A percentile compares a stretch with the other conserved stretches of the same genome.
Conservation (phyloP, 345 rosid genomes). For the Moricandia moricandioides region DNA sequence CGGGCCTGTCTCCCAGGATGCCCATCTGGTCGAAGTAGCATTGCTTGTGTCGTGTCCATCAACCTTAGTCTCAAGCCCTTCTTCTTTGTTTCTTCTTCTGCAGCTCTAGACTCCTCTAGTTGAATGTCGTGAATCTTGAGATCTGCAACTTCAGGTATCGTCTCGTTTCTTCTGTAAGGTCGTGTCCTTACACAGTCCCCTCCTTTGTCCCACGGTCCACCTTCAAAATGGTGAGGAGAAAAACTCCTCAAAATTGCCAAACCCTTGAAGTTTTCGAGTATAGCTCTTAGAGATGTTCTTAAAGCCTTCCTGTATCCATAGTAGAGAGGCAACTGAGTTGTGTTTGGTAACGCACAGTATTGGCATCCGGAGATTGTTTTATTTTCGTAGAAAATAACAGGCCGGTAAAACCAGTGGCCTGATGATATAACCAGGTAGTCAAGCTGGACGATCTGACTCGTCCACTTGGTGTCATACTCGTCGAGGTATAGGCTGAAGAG, state of each 20-base stretch:
- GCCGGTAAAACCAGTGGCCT: slow-evolving; percentile 79
- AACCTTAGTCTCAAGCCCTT: slow-evolving; percentile 52
- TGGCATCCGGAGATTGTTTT: slow-evolving; percentile 57
- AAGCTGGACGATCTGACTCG: slow-evolving; percentile 48
- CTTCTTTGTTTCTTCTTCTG: slow-evolving; percentile 50
- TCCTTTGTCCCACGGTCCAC: slow-evolving; percentile 69
- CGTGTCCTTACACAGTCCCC: slow-evolving; percentile 59
- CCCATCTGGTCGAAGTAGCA: slow-evolving; percentile 69
- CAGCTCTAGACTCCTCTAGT: slow-evolving; percentile 60
- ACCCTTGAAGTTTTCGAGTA: slow-evolving; percentile 56
- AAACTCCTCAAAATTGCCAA: slow-evolving; percentile 59
- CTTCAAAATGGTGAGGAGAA: slow-evolving; percentile 77
- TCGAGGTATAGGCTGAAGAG: slow-evolving; percentile 68
- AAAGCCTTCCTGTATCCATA: slow-evolving; percentile 68
- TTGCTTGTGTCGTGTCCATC: slow-evolving; percentile 62
- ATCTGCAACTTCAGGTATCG: slow-evolving; percentile 43
- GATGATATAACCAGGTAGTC: slow-evolving; percentile 59
- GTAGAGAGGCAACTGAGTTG: slow-evolving; percentile 50
- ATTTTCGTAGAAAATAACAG: slow-evolving; percentile 54
- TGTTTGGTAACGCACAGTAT: slow-evolving; percentile 49
- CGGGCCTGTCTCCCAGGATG: slow-evolving; percentile 73
- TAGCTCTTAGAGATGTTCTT: slow-evolving; percentile 57
- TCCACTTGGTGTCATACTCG: slow-evolving; percentile 54
- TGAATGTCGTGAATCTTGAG: slow-evolving; percentile 66
- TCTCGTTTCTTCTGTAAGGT: slow-evolving; percentile 65